Evolutionary conservation across 2,329 filamentous ascomycete species (phyloP), one percentile per base, ranked within the genome.

Genomic region (Thelonectria olida): DNA sequence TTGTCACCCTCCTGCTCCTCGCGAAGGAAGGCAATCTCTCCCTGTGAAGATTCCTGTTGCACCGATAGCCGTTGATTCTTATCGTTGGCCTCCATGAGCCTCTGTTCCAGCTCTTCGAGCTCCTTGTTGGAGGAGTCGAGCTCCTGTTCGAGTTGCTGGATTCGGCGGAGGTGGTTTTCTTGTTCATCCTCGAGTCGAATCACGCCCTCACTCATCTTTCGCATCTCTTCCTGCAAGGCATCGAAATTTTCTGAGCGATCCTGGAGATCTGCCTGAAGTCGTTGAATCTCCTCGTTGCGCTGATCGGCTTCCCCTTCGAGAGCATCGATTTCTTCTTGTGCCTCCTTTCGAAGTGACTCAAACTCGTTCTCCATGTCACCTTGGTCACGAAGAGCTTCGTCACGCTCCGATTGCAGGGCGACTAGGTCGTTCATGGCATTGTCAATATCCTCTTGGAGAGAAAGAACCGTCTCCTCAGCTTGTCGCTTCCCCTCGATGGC

Each of bases 1-100:
- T 99, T 99, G 81, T 99, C 96, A 17, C 87, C 88, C 78, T 99
- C 96, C 77, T 99, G 96, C 80, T 99, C 96, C 74, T 99, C 96
- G 2, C 96, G 90, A 51, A 99, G 78, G 84, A 99, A 99, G 1
- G 92, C 90, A 77, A 98, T 96, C 76, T 99, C 96, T 61, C 90
- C 90, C 71, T 97, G 95, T 58, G 91, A 90, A 5, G 92, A 97
- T 78, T 99, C 96, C 66, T 95, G 90, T 73, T 98, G 94, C 28
- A 99, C 92, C 4, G 91, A 90, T 3, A 98, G 84, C 54, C 94
- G 88, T 71, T 97, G 91, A 48, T 91, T 90, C 82, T 98, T 98
- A 69, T 91, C 88, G 73, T 95, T 95, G 7, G 92, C 84, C 73
- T 98, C 95, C 39, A 90, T 85, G 15, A 97, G 86, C 74, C 92